Conservation (phyloP, 331 rosid species). For the Quercus tomentella region DNA sequence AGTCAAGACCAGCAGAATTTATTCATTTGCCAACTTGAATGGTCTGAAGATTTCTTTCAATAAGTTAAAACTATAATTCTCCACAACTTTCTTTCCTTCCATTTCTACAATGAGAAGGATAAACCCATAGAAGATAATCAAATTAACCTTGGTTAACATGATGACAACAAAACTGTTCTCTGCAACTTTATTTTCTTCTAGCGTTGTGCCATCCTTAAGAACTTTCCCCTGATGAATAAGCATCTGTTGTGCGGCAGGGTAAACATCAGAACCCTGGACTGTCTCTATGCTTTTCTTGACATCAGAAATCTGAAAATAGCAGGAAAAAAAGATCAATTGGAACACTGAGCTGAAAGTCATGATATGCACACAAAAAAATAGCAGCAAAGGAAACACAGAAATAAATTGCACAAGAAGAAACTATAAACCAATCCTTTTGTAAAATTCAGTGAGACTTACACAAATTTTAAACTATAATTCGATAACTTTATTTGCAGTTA, state of each 20-base stretch:
- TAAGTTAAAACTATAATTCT: background rate
- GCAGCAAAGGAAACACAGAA: background rate
- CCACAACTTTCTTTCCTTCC: background rate
- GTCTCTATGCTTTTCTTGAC: conserved; percentile 84
- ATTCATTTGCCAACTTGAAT: background rate
- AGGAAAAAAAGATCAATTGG: background rate
- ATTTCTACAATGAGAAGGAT: background rate
- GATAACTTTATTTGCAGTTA: background rate
- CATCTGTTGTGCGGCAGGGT: conserved; percentile 92
- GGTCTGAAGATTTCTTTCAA: background rate
- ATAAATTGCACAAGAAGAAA: background rate
- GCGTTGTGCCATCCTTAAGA: conserved; percentile 72
- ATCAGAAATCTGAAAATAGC: conserved; percentile 60
- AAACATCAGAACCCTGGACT: conserved; percentile 65
- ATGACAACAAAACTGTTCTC: conserved; percentile 90
- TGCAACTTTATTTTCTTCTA: conserved; percentile 77
- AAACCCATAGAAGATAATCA: background rate
- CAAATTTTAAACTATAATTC: background rate
- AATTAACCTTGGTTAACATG: conserved; percentile 79
- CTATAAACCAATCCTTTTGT: background rate
- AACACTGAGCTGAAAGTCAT: background rate
- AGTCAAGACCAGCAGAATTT: background rate
- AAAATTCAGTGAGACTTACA: background rate
- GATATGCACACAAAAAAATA: background rate
- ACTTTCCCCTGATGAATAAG: conserved; percentile 95